These are phyloP conservation scores for Teunomyces aglyptinius DNA, from an alignment of 805 yeast genomes.

Conservation along the genomic window DNA sequence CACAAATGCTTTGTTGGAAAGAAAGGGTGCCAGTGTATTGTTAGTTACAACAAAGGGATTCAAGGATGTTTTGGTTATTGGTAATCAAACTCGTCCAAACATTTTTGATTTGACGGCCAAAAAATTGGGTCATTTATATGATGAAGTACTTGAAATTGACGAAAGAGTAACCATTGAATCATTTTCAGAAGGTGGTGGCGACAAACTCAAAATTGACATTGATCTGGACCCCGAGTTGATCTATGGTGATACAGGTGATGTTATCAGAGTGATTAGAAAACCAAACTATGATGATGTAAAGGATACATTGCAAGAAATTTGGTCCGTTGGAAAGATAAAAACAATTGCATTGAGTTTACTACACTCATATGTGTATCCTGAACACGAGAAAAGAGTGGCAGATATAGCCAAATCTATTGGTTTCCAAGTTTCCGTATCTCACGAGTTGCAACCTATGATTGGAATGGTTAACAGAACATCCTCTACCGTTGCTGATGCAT, in stretches of 20 bases:
- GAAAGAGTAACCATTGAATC: slow-evolving; percentile 80
- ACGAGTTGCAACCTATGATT: slow-evolving; percentile 43
- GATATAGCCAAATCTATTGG: slow-evolving; percentile 35
- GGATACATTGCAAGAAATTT: slow-evolving; percentile 24
- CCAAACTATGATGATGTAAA: slow-evolving; percentile 28
- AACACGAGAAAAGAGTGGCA: slow-evolving; percentile 36
- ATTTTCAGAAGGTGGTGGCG: slow-evolving; percentile 72
- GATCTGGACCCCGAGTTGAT: slow-evolving; percentile 28
- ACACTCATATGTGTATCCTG: slow-evolving; percentile 41
- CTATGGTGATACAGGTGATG: slow-evolving; percentile 35
- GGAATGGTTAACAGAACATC: slow-evolving; percentile 41
- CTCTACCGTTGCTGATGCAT: slow-evolving; percentile 46
- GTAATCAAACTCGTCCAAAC: slow-evolving; percentile 88
- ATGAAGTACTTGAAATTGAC: slow-evolving; percentile 77
- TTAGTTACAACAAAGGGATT: slow-evolving; percentile 86
- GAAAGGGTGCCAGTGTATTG: slow-evolving; percentile 89
- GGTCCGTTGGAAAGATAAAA: slow-evolving; percentile 20
- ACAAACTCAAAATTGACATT: slow-evolving; percentile 16
- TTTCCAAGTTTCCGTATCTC: slow-evolving; percentile 39
- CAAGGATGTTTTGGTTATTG: slow-evolving; percentile 76
- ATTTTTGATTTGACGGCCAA: slow-evolving; percentile 80
- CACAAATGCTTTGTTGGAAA: slow-evolving; percentile 87
- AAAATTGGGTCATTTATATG: slow-evolving; percentile 70
- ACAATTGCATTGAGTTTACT: slow-evolving; percentile 38
- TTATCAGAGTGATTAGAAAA: slow-evolving; percentile 26